phyloP scores from a whole-genome alignment of 352 stramenopile genomes.

The Globisporangium orthogonon region DNA sequence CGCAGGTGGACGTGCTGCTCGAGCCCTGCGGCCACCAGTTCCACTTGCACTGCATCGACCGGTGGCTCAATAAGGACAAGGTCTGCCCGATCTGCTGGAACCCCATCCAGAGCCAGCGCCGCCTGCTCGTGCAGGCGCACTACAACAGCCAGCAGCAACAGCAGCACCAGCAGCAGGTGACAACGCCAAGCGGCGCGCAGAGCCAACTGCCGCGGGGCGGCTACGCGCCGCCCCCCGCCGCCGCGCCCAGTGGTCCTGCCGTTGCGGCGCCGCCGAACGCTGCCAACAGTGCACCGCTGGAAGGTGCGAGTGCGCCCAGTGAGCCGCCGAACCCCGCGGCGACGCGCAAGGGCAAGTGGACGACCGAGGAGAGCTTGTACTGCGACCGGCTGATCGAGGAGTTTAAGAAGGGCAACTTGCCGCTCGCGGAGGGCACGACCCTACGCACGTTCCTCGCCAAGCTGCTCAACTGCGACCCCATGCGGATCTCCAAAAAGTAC shows the following conservation, averaged over 20 bases:
- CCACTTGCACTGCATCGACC: constrained; percentile 71
- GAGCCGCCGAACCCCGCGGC: constrained; percentile 13
- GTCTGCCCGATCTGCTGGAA: constrained; percentile 70
- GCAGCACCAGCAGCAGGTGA: constrained; percentile 7
- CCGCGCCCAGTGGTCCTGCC: background rate
- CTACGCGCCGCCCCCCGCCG: background rate
- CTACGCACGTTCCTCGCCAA: constrained; percentile 97
- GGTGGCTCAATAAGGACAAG: constrained; percentile 67
- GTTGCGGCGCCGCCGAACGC: background rate
- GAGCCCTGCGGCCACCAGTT: constrained; percentile 77
- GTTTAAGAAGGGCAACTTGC: constrained; percentile 96
- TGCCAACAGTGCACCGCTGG: background rate
- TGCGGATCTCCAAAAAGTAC: constrained; percentile 99
- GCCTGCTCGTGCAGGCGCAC: constrained; percentile 21
- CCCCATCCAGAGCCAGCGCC: constrained; percentile 55
- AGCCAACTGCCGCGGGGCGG: background rate
- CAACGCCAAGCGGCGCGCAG: background rate
- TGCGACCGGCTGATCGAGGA: constrained; percentile 95
- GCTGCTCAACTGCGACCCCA: constrained; percentile 97
- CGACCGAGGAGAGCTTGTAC: constrained; percentile 95
- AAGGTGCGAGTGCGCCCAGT: constrained; percentile 5
- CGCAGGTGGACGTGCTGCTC: constrained; percentile 43
- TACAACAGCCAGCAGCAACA: constrained; percentile 6
- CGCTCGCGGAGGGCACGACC: constrained; percentile 96
- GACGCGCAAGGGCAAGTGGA: constrained; percentile 96